phyloP scores from a whole-genome alignment of 2,329 filamentous ascomycete species.

The Aspergillus alliaceus region DNA sequence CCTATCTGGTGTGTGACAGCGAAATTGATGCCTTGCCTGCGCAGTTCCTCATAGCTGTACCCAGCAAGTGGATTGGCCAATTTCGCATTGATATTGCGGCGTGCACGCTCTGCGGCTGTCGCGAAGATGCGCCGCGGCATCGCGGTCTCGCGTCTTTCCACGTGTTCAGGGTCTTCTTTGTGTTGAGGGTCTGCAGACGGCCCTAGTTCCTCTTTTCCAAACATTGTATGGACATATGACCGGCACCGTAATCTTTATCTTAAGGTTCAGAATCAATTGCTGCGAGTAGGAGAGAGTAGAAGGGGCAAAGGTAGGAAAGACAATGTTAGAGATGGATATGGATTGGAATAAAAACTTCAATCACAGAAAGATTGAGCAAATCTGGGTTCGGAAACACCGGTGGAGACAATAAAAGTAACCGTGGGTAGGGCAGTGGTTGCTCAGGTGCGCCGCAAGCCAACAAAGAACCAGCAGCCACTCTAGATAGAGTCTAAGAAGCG shows the following conservation, averaged over 20 bases:
- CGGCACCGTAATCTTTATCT: neutral
- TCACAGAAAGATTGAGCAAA: neutral
- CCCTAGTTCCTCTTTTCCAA: slow-evolving; percentile 9
- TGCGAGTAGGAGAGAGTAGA: neutral
- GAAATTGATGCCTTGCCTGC: slow-evolving; percentile 58
- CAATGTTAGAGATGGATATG: neutral
- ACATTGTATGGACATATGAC: neutral
- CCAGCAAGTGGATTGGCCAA: slow-evolving; percentile 56
- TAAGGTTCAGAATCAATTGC: neutral
- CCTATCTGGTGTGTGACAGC: slow-evolving; percentile 56
- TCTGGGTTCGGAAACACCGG: neutral
- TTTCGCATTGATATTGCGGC: slow-evolving; percentile 49
- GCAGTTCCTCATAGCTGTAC: slow-evolving; percentile 52
- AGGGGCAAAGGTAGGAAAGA: neutral
- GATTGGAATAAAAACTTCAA: neutral
- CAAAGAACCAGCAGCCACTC: neutral
- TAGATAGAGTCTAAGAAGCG: neutral
- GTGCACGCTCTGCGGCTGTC: slow-evolving; percentile 40
- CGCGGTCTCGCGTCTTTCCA: slow-evolving; percentile 17
- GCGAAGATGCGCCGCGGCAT: slow-evolving; percentile 24
- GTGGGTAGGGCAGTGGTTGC: neutral
- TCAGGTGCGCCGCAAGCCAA: neutral
- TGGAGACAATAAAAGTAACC: neutral
- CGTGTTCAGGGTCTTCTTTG: slow-evolving; percentile 14
- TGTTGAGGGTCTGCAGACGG: slow-evolving; percentile 5